Evolutionary conservation across 2,329 filamentous ascomycete species (phyloP).

Genomic region (Trichoderma semiorbis): DNA sequence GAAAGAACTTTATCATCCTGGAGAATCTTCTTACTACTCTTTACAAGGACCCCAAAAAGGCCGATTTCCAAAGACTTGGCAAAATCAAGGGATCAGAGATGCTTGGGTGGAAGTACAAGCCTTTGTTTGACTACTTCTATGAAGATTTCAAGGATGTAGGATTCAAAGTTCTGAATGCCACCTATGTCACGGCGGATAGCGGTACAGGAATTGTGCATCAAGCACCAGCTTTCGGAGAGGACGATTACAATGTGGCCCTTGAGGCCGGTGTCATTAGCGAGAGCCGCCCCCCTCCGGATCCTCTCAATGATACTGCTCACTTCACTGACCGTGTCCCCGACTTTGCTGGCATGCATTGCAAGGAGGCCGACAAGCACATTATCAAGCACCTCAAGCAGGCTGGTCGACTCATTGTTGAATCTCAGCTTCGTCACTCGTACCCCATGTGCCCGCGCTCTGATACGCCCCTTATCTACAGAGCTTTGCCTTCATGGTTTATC

Average conservation of each 20-base stretch:
- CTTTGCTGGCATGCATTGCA: constrained; percentile 84
- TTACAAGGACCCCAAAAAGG: constrained; percentile 95
- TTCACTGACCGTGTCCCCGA: constrained; percentile 76
- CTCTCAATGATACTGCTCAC: constrained; percentile 78
- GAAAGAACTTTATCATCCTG: constrained; percentile 80
- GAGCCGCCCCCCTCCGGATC: constrained; percentile 77
- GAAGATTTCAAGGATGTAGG: constrained; percentile 82
- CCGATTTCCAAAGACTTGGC: constrained; percentile 79
- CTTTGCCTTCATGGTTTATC: constrained; percentile 93
- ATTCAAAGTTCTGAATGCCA: constrained; percentile 78
- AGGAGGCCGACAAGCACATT: constrained; percentile 87
- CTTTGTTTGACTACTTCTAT: constrained; percentile 85
- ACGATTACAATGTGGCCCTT: constrained; percentile 84
- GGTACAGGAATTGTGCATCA: constrained; percentile 95
- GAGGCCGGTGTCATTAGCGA: constrained; percentile 74
- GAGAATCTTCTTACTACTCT: constrained; percentile 77
- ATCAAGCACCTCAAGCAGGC: constrained; percentile 80
- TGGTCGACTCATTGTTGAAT: constrained; percentile 77
- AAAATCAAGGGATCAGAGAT: constrained; percentile 81
- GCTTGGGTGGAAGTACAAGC: constrained; percentile 84
- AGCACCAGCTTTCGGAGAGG: constrained; percentile 89
- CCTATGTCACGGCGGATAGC: constrained; percentile 83
- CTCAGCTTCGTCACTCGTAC: constrained; percentile 86
- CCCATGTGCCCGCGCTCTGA: constrained; percentile 95
- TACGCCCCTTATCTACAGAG: constrained; percentile 87